Evolutionary conservation across 257 asterid genomes (phyloP), one percentile per base, ranked within the genome.

Genomic region (Fraxinus americana): DNA sequence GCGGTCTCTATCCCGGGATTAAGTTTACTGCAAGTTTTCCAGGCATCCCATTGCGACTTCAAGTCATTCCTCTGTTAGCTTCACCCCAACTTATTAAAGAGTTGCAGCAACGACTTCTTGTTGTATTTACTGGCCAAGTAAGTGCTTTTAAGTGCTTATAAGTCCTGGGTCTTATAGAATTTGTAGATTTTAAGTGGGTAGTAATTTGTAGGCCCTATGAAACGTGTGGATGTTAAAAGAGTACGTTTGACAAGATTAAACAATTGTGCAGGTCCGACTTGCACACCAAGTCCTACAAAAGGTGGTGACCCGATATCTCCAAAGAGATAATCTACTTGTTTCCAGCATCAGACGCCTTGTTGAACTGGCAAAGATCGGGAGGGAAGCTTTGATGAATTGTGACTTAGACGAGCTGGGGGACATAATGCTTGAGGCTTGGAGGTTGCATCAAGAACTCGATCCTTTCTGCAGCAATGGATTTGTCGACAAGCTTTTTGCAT

Each of bases 391-490:
- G 69, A 96, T 96, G 99, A 96, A 90, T 75, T 81, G 92, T 27
- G 89, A 92, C 76, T 48, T 96, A 32, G 97, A 89, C 75, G 95
- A 87, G 82, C 77, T 96, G 1, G 99, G 99, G 72, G 87, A 73
- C 17, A 80, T 88, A 63, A 92, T 96, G 97, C 79, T 78, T 81
- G 97, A 96, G 82, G 96, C 93, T 19, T 96, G 99, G 99, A 91
- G 97, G 86, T 78, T 96, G 85, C 99, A 96, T 84, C 97, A 96
- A 78, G 99, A 96, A 88, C 98, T 93, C 12, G 98, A 93, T 88
- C 99, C 98, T 30, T 87, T 75, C 83, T 96, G 97, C 93, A 96
- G 99, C 90, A 96, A 90, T 21, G 95, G 86, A 83, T 87, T 85
- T 57, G 96, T 96, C 1, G 99, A 96, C 87, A 83, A 79, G 75